These are phyloP conservation scores for Rhytidhysteron rufulum DNA, from an alignment of 2,329 filamentous ascomycete genomes.

Conservation along the genomic window DNA sequence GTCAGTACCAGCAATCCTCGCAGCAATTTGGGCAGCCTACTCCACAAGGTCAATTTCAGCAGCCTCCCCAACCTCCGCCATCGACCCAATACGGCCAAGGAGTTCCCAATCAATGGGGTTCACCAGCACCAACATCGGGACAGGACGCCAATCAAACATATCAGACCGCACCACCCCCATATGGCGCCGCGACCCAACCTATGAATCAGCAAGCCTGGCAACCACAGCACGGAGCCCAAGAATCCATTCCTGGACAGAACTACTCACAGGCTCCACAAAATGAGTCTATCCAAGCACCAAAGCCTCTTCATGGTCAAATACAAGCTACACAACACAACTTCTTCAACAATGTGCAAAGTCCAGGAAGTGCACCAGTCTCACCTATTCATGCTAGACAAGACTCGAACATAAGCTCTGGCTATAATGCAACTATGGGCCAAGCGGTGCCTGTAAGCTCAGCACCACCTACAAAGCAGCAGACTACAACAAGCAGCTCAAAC, in stretches of 20 bases:
- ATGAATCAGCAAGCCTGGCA: slow-evolving; percentile 18
- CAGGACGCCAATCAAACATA: slow-evolving; percentile 1
- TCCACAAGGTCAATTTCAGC: slow-evolving; percentile 6
- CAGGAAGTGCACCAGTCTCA: slow-evolving; percentile 30
- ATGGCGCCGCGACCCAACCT: slow-evolving; percentile 1
- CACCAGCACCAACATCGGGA: not conserved
- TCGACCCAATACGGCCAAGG: slow-evolving; percentile 9
- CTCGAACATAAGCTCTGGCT: slow-evolving; percentile 18
- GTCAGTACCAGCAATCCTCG: not conserved
- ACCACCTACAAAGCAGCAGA: slow-evolving; percentile 23
- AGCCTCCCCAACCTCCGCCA: slow-evolving; percentile 10
- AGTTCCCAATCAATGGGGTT: slow-evolving; percentile 4
- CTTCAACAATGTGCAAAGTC: slow-evolving; percentile 15
- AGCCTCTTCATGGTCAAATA: slow-evolving; percentile 18
- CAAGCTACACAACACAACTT: slow-evolving; percentile 19
- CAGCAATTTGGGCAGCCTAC: slow-evolving; percentile 11
- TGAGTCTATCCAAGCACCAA: slow-evolving; percentile 24
- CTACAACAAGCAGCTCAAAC: slow-evolving; percentile 13
- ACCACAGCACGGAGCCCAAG: slow-evolving; percentile 20
- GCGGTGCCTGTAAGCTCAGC: slow-evolving; percentile 30
- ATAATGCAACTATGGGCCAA: slow-evolving; percentile 14
- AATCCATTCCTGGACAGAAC: slow-evolving; percentile 13
- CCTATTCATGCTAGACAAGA: slow-evolving; percentile 26
- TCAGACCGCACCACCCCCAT: not conserved
- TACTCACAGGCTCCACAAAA: slow-evolving; percentile 12